A percentile compares a stretch with the other conserved stretches of the same genome.
phyloP scores from a whole-genome alignment of 768 basidiomycete genomes.

The Xerocomus potaroensis region DNA sequence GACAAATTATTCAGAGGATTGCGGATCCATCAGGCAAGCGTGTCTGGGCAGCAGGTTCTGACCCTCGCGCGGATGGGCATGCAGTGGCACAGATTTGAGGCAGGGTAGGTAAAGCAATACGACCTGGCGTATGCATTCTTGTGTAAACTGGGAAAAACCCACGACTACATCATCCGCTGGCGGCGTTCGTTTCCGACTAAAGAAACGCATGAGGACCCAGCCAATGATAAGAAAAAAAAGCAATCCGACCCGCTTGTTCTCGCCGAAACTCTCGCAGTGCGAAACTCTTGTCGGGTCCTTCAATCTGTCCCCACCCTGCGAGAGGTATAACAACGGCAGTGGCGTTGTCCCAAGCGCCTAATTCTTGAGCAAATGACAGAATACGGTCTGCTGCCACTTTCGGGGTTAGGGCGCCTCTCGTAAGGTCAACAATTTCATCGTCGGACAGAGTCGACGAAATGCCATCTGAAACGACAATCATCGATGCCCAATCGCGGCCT shows the following conservation, averaged over 20 bases:
- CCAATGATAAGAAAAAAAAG: neutral
- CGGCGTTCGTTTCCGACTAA: slow-evolving; percentile 67
- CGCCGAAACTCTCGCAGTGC: slow-evolving; percentile 79
- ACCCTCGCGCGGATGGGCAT: slow-evolving; percentile 84
- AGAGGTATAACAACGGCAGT: slow-evolving; percentile 90
- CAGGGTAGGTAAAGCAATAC: neutral
- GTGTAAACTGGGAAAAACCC: neutral
- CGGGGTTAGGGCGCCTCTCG: slow-evolving; percentile 65
- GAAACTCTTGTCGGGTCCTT: slow-evolving; percentile 77
- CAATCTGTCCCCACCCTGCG: slow-evolving; percentile 83
- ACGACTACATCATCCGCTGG: slow-evolving; percentile 48
- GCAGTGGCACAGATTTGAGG: slow-evolving; percentile 77
- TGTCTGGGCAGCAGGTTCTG: slow-evolving; percentile 96
- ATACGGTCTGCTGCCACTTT: slow-evolving; percentile 79
- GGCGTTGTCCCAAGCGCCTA: slow-evolving; percentile 82
- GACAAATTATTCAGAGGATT: slow-evolving; percentile 86
- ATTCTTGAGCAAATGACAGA: slow-evolving; percentile 79
- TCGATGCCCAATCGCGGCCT: slow-evolving; percentile 84
- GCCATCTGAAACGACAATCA: slow-evolving; percentile 91
- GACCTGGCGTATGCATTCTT: slow-evolving; percentile 1
- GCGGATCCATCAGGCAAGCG: slow-evolving; percentile 57
- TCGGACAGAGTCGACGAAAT: slow-evolving; percentile 89
- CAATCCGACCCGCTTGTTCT: slow-evolving; percentile 51
- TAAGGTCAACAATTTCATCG: slow-evolving; percentile 91
- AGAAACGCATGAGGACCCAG: slow-evolving; percentile 6